Base-by-base conservation (phyloP, 441 rosid species). In the Daphne laureola region DNA sequence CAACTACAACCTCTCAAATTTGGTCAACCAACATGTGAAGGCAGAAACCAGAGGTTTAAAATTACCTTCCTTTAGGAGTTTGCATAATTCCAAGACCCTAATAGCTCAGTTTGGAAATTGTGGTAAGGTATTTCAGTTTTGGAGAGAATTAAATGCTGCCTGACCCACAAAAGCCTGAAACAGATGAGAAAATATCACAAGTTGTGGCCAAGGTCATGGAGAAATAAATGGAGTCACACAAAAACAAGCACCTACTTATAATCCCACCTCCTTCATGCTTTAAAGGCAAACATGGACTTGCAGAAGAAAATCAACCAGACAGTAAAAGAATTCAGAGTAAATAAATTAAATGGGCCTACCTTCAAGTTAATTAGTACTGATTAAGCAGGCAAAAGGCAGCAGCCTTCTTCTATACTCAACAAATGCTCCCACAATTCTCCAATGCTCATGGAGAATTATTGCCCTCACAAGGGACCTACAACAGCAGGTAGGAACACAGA, bases 31-130 rank as follows among this genome's bases (percentile, higher is more conserved):
- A 21, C 12, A 43, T n/a, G 43, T 45, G 57, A 40, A 2, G 4
- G n/a, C 27, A 41, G 18, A 35, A 35, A 46, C 12, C 35, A 63
- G 53, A 49, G 53, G 52, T 54, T 6, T 58, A 58, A 74, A 57
- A 55, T 73, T 76, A 87, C 96, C 93, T 86, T 70, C 76, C 69
- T 76, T 83, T 88, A 59, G 86, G 84, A 56, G 85, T 78, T 86
- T 87, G 98, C 98, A 91, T 87, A 59, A 62, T 80, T 71, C 51
- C 55, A 64, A 62, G 59, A 63, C 55, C 62, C 76, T 66, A 60
- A 54, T 16, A 61, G 53, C 73, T 63, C 66, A 62, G 51, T 54
- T 63, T 49, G 27, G 38, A 31, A 31, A 31, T 7, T 31, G 9
- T 31, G 38, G 11, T 5, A 31, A 31, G 38, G 11, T 31, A 31